These are phyloP conservation scores for Morella rubra DNA, from an alignment of 306 rosid species.

Conservation along the genomic window DNA sequence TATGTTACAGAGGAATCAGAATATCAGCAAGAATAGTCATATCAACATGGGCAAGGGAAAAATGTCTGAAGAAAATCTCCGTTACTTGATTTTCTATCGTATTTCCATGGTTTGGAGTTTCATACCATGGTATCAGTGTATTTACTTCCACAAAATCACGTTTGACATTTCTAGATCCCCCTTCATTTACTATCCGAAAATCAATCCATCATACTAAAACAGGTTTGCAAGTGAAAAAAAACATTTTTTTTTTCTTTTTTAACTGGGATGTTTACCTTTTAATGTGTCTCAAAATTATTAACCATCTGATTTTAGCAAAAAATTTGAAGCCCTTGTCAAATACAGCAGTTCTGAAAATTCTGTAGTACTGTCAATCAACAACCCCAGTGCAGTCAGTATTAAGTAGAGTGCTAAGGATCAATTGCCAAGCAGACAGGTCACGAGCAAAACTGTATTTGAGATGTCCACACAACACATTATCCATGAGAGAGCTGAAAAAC, in stretches of 20 bases:
- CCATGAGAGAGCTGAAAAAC: not conserved
- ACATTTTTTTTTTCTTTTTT: not conserved
- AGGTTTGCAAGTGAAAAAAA: not conserved
- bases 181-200: not conserved
- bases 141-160: not conserved
- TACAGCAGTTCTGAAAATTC: not conserved
- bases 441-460: not conserved
- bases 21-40: constrained; percentile 29
- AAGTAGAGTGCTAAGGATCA: not conserved
- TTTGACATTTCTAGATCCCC: not conserved
- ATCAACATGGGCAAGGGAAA: not conserved
- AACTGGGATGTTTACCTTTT: not conserved
- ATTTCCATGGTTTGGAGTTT: not conserved
- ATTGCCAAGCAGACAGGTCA: not conserved
- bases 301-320: not conserved
- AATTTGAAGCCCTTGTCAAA: not conserved
- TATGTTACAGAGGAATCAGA: constrained; percentile 28
- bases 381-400: not conserved
- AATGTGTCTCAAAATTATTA: not conserved
- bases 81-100: not conserved
- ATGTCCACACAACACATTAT: not conserved
- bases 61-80: not conserved
- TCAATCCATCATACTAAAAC: not conserved
- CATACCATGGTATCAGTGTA: not conserved
- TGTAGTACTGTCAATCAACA: not conserved